These are phyloP conservation scores for Whalleya microplaca DNA, from an alignment of 2,329 filamentous ascomycete genomes.

Conservation along the genomic window DNA sequence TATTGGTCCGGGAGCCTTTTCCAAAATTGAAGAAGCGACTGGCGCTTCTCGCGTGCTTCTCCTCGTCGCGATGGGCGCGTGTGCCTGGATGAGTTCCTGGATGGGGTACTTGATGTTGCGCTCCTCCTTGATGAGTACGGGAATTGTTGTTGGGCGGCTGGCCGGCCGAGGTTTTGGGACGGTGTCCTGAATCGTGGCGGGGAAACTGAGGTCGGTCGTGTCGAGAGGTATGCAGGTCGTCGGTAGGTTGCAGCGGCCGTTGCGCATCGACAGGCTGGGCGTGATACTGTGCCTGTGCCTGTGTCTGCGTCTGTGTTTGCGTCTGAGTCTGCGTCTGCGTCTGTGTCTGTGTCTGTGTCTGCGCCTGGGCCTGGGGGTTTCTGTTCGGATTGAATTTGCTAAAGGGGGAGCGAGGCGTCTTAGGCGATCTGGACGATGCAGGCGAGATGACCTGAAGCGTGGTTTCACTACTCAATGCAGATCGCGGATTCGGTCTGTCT, in stretches of 20 bases:
- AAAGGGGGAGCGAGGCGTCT: slow-evolving; percentile 39
- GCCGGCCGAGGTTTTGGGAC: slow-evolving; percentile 25
- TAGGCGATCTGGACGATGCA: slow-evolving; percentile 34
- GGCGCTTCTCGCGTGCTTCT: slow-evolving; percentile 38
- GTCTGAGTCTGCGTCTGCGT: slow-evolving; percentile 1
- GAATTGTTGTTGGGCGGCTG: slow-evolving; percentile 27
- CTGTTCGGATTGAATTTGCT: slow-evolving; percentile 36
- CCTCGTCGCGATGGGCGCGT: slow-evolving; percentile 25
- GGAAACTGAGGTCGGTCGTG: slow-evolving; percentile 23
- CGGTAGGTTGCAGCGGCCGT: slow-evolving; percentile 29
- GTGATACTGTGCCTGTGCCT: slow-evolving; percentile 14
- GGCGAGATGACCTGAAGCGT: slow-evolving; percentile 34
- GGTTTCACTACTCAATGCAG: slow-evolving; percentile 28
- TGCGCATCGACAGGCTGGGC: slow-evolving; percentile 12
- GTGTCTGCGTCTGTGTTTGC: too few species aligned
- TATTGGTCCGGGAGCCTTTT: slow-evolving; percentile 30
- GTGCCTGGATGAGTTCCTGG: slow-evolving; percentile 18
- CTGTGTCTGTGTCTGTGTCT: slow-evolving; percentile 19
- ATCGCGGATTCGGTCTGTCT: slow-evolving; percentile 30
- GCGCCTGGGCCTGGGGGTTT: slow-evolving; percentile 31
- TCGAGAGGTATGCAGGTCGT: slow-evolving; percentile 31
- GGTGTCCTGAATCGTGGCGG: slow-evolving; percentile 21
- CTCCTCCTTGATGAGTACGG: slow-evolving; percentile 19
- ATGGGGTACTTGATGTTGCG: too few species aligned
- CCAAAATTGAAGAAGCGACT: slow-evolving; percentile 41